A percentile compares a stretch with the other conserved stretches of the same genome.
phyloP scores from a whole-genome alignment of 169 alveolate species.

The Toxoplasma gondii region DNA sequence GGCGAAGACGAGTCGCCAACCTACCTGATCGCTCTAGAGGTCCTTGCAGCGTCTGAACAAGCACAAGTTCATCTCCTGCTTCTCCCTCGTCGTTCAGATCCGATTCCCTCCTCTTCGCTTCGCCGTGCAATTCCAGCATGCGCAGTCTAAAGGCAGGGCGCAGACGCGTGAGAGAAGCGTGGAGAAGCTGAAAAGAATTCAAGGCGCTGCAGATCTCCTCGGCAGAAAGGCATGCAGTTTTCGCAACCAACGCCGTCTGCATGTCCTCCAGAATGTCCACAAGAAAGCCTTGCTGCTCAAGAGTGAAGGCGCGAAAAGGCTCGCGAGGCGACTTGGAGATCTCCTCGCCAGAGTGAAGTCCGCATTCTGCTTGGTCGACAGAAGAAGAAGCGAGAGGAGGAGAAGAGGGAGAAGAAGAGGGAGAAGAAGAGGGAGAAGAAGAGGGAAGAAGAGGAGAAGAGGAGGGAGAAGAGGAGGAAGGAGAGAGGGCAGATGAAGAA shows the following conservation, averaged over 20 bases:
- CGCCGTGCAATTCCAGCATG: neutral
- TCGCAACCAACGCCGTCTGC: neutral
- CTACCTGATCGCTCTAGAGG: too few relatives aligned
- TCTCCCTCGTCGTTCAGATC: too few relatives aligned
- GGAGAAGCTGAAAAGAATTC: conserved; percentile 14
- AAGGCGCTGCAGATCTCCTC: neutral
- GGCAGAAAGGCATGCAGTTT: neutral
- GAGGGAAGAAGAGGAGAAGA: too few relatives aligned
- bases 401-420: neutral
- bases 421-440: neutral
- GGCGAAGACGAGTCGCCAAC: too few relatives aligned
- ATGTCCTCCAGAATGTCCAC: neutral
- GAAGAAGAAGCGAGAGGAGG: neutral
- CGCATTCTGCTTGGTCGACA: too few relatives aligned
- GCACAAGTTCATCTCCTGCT: too few relatives aligned
- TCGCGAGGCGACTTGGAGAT: neutral
- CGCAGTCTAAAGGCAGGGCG: neutral
- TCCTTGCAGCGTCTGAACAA: too few relatives aligned
- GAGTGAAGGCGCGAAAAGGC: conserved; percentile 1
- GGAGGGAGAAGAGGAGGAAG: neutral
- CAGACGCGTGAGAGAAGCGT: neutral
- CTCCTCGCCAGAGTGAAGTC: neutral
- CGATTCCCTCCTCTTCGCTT: too few relatives aligned
- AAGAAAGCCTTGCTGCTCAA: neutral
- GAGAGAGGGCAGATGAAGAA: too few relatives aligned